Evolutionary conservation across 2,329 filamentous ascomycete genomes (phyloP).

Genomic region (Chrysoporthe cubensis): DNA sequence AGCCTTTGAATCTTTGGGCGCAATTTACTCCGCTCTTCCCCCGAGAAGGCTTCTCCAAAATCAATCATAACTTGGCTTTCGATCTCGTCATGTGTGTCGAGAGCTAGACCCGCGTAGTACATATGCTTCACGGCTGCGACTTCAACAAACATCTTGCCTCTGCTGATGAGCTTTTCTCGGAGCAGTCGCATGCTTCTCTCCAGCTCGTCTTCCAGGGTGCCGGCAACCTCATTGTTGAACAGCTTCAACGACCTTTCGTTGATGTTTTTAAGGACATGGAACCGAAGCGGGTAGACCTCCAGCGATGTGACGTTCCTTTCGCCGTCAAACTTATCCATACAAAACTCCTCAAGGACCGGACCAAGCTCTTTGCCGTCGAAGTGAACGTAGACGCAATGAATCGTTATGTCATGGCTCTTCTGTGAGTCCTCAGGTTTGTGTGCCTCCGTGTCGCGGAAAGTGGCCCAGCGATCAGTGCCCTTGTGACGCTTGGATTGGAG

Average conservation of each 20-base stretch:
- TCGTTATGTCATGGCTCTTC: background rate
- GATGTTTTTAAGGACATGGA: background rate
- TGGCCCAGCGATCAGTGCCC: background rate
- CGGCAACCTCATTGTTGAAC: too few species aligned
- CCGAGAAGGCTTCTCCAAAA: constrained; percentile 27
- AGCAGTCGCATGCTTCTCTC: background rate
- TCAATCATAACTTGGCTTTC: constrained; percentile 38
- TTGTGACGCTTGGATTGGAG: constrained; percentile 23
- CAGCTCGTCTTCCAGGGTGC: background rate
- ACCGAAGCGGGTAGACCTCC: constrained; percentile 35
- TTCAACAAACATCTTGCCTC: constrained; percentile 26
- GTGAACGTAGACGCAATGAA: constrained; percentile 34
- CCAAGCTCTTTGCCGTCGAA: constrained; percentile 39
- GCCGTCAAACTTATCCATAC: constrained; percentile 35
- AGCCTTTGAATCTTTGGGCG: too few species aligned
- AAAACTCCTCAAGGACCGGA: constrained; percentile 33
- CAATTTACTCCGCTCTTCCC: too few species aligned
- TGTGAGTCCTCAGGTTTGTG: background rate
- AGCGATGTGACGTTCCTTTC: constrained; percentile 34
- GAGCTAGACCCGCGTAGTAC: constrained; percentile 33
- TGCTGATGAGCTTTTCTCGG: background rate
- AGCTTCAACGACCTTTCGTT: too few species aligned
- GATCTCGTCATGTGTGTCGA: constrained; percentile 32
- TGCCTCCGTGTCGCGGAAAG: background rate
- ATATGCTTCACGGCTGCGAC: constrained; percentile 30